Evolutionary conservation across 2,329 filamentous ascomycete species (phyloP), one percentile per base, ranked within the genome.

Genomic region (Waltergamsia citrina): DNA sequence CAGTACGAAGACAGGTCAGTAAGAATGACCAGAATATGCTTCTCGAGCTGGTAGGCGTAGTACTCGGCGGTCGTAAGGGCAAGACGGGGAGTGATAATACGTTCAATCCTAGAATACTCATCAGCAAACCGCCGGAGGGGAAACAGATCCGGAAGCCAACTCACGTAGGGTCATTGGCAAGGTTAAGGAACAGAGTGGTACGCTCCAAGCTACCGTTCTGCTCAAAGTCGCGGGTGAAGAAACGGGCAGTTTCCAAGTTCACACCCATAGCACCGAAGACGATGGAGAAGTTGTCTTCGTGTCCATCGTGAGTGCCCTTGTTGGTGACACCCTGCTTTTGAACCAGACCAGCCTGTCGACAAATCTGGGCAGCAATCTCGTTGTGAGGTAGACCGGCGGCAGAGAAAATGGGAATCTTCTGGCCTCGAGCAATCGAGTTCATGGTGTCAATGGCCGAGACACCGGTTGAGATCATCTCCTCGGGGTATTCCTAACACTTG

Each of bases 231-330:
- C 86, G 78, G 24, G 90, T 96, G 71, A 98, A 98, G 77, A 98
- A 98, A 50, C 92, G 84, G 51, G 84, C 85, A 21, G 92, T 98
- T 60, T 98, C 92, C 81, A 98, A 79, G 70, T 98, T 98, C 50
- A 98, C 92, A 87, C 92, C 92, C 92, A 98, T 98, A 54, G 92
- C 92, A 56, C 86, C 93, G 57, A 98, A 98, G 38, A 98, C 92
- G 52, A 98, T 98, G 40, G 88, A 95, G 74, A 98, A 98, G 71
- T 98, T 98, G 55, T 98, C 92, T 54, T 95, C 87, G 63, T 98
- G 92, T 37, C 80, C 88, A 53, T 98, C 93, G 55, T 98, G 92
- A 18, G 92, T 80, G 45, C 83, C 88, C 76, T 98, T 98, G 59
- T 85, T 94, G 23, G 87, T 81, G 35, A 78, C 61, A 33, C 87